Base-by-base conservation (phyloP, 257 asterid species). In the Solanum etuberosum region DNA sequence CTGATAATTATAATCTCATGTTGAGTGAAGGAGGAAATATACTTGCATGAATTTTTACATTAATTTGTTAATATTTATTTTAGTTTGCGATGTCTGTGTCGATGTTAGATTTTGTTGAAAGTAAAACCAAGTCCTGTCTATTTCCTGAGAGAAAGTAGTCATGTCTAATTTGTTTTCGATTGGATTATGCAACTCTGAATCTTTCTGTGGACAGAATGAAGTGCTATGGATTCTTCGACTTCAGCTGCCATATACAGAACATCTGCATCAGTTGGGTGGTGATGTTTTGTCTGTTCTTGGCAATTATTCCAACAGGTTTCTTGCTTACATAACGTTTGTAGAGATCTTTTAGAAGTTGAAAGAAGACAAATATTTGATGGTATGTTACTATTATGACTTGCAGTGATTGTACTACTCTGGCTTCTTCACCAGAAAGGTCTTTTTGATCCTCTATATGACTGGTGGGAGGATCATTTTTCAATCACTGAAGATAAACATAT, bases 381-480 rank as follows among this genome's bases (percentile, higher is more conserved):
- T 67, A 86, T 43, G 48, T 86, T 21, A 71, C 29, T 83, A 74
- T 61, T 85, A 23, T 90, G 92, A 84, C 51, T 76, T 91, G 90
- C 95, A 97, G 99, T 92, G 84, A 25, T 92, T 57, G 92, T 96
- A 85, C 91, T 96, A 32, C 90, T 97, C 21, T 96, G 98, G 98
- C 98, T 96, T 91, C 90, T 96, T 73, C 99, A 97, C 87, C 92
- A 94, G 86, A 93, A 95, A 88, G 99, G 98, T 59, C 86, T 97
- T 70, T 97, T 96, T 59, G 98, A 94, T 92, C 98, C 98, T 51
- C 86, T 96, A 61, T 93, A 96, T 68, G 99, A 97, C 87, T 96
- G 99, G 99, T 96, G 98, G 97, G 98, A 94, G 89, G 99, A 97
- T 92, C 98, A 95, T 87, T 61, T 91, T 88, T 92, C 93, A 93